Evolutionary conservation across 2,329 filamentous ascomycete species (phyloP).

Genomic region (Capronia americana): DNA sequence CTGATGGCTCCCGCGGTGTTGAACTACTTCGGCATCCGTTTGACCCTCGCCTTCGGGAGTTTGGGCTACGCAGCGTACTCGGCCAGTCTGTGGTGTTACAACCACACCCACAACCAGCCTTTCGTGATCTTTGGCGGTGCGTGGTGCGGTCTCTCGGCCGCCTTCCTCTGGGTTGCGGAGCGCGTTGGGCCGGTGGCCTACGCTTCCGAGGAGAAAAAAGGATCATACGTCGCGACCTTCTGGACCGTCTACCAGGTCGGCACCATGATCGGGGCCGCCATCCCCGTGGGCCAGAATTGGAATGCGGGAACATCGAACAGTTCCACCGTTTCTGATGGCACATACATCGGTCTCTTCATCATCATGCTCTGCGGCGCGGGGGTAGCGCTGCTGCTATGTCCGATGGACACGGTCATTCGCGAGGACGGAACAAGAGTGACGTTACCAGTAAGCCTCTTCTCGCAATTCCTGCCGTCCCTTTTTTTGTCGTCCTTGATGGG

Average conservation of each 20-base stretch:
- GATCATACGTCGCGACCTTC: conserved; percentile 82
- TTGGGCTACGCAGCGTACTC: conserved; percentile 46
- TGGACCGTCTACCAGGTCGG: conserved; percentile 88
- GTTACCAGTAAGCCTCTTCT: too few species aligned
- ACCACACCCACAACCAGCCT: conserved; percentile 45
- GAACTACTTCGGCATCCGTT: too few species aligned
- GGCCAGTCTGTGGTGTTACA: conserved; percentile 47
- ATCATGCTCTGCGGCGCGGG: conserved; percentile 70
- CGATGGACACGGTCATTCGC: conserved; percentile 70
- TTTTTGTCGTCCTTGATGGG: too few species aligned
- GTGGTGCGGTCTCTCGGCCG: conserved; percentile 77
- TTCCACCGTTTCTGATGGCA: conserved; percentile 60
- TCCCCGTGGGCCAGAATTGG: conserved; percentile 41
- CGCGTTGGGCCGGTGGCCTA: conserved; percentile 67
- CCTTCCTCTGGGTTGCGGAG: conserved; percentile 81
- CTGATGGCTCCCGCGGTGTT: too few species aligned
- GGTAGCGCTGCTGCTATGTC: conserved; percentile 67
- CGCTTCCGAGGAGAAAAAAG: conserved; percentile 73
- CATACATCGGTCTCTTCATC: conserved; percentile 75
- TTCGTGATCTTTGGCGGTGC: conserved; percentile 70
- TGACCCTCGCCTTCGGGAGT: conserved; percentile 37
- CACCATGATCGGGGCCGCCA: conserved; percentile 72
- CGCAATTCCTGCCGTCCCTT: too few species aligned
- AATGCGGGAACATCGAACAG: conserved; percentile 35
- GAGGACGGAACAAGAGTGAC: conserved; percentile 66